Percentiles rank a stretch among this genome's conserved stretches.
These are phyloP conservation scores for Teratosphaeriaceae sp. DNA, from an alignment of 2,329 filamentous ascomycete species.

Conservation along the genomic window DNA sequence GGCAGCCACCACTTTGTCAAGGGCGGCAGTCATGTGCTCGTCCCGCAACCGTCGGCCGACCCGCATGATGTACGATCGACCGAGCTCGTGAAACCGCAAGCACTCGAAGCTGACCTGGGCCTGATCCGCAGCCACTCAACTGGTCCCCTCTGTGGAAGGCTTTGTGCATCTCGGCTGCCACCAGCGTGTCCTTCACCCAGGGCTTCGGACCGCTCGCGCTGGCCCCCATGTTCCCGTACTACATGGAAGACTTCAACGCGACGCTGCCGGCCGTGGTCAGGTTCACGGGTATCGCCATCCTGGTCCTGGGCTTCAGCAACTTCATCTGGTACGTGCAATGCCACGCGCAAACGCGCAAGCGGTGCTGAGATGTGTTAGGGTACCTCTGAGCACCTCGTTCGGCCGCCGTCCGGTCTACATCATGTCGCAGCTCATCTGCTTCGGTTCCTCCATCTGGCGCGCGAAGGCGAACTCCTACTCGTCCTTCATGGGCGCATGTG, in stretches of 20 bases:
- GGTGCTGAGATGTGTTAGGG: too few relatives aligned
- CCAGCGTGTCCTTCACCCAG: conserved; percentile 46
- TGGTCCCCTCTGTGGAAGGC: conserved; percentile 45
- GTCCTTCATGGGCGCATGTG: conserved; percentile 56
- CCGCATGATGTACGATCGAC: conserved; percentile 38
- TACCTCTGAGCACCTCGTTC: conserved; percentile 49
- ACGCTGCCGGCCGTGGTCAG: conserved; percentile 12
- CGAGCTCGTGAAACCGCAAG: too few relatives aligned
- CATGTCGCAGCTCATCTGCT: conserved; percentile 45
- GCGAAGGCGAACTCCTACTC: conserved; percentile 51
- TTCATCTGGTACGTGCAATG: conserved; percentile 49
- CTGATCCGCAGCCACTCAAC: conserved; percentile 30
- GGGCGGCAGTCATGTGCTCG: conserved; percentile 40
- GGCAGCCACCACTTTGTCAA: conserved; percentile 60
- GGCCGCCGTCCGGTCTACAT: conserved; percentile 50
- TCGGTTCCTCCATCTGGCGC: conserved; percentile 51
- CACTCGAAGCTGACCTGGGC: too few relatives aligned
- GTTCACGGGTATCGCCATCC: conserved; percentile 38
- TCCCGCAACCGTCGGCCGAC: conserved; percentile 45
- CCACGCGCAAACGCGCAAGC: too few relatives aligned
- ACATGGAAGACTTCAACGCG: conserved; percentile 49
- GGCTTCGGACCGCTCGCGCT: conserved; percentile 50
- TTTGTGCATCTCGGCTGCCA: conserved; percentile 41
- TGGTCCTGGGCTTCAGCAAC: conserved; percentile 54
- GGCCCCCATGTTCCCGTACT: conserved; percentile 53